Evolutionary conservation across 1,139 yeast species (phyloP), one percentile per base, ranked within the genome.

Genomic region (Petasospora fabianii): DNA sequence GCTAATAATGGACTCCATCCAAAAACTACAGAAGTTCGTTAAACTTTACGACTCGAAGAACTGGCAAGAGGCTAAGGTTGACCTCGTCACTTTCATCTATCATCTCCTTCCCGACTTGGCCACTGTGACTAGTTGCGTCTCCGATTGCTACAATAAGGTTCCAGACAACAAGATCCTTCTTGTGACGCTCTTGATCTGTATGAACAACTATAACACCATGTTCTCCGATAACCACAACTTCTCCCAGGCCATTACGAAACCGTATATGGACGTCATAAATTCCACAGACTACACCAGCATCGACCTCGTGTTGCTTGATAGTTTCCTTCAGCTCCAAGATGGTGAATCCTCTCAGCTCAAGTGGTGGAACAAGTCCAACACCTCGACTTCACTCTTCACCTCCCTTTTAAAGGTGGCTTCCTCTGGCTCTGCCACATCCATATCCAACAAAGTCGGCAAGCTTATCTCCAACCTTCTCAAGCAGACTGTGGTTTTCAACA

Each of bases 361-460:
- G 70, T 84, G 92, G 90, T 81, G 84, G 73, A 77, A 72, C 46
- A 59, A 69, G 19, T 60, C 69, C 4, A 64, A 62, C 4, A 54
- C 58, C 2, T 59, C 61, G 3, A 64, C 67, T 43, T 77, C 87
- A 0, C 65, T 82, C 39, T 83, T 84, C 53, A 73, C 85, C 0
- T 72, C 75, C 12, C 62, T 85, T 41, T 51, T 83, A 31, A 71
- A 74, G 47, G 62, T 84, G 28, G 67, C 74, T 1, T 60, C 69
- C 1, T 56, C 60, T 2, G 47, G 64, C 9, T 63, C 73, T 3
- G 60, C 66, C 3, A 48, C 51, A n/a, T 34, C 59, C 7, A 47
- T 59, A 10, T 42, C 61, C 8, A 30, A 46, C 3, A 73, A 71
- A 47, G 62, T 75, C 7, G 48, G 59, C 4, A 51, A 56, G 6